Evolutionary conservation across 148 eudicot genomes (phyloP), one percentile per base, ranked within the genome.

Genomic region (Diospyros lotus): DNA sequence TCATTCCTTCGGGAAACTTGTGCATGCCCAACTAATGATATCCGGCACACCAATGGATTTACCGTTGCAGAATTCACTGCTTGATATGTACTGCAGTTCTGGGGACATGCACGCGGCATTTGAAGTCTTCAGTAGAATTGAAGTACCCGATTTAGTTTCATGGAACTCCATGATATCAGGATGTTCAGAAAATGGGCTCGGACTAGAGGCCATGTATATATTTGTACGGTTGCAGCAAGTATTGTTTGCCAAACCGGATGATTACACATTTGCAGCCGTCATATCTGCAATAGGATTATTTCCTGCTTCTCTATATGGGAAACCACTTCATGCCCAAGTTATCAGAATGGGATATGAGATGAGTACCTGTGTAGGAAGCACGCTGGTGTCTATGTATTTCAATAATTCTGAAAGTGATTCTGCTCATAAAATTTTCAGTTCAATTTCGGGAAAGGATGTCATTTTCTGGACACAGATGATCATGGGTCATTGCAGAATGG

Each of bases 91-190:
- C 74, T 90, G 88, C 66, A 87, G 85, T 79, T 91, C 91, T 68
- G 81, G 91, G 39, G 88, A 88, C 41, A 80, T 79, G 41, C 42
- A 62, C 41, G 77, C 86, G 6, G 97, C 97, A 1, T 79, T 74
- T 64, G 50, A 48, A 58, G 80, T 91, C 39, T 94, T 94, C 77
- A 46, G 72, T 55, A 82, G 77, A 72, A 94, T 94, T 55, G 78
- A 77, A 69, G 56, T 62, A 45, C 93, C 88, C 2, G 89, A 94
- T 86, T 74, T 87, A 69, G 91, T 94, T 72, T 89, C 98, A 13
- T 94, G 93, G 91, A 94, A 94, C 82, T 80, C 98, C 17, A 88
- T 94, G 84, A 82, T 94, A 81, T 73, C 91, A n/a, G 97, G 97
- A 28, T 91, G 73, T 65, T 83, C 95, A 41, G 89, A 82, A 68